Base-by-base conservation (phyloP, 306 rosid species). In the Gillenia trifoliata region DNA sequence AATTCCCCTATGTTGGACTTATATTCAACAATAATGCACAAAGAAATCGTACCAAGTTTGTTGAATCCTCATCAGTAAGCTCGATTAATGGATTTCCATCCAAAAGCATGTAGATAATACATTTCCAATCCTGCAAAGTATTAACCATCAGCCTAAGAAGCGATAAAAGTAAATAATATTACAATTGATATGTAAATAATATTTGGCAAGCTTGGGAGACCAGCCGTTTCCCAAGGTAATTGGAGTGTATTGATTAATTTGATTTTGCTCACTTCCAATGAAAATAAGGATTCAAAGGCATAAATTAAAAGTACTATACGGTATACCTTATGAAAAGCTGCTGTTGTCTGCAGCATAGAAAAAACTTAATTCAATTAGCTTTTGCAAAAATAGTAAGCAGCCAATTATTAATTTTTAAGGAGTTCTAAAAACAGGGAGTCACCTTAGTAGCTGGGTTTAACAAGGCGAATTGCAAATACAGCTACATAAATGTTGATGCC, bases 401-500 rank as follows among this genome's bases (percentile, higher is more conserved):
- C 50, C 8, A 72, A 38, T 78, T 62, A 64, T 34, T 33, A 81
- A 19, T 57, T 38, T 20, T 64, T 29, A 41, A 54, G 13, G 70
- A 70, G 33, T 57, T 12, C 34, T 41, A 68, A 30, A 50, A 68
- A 52, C 40, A 70, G 22, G 41, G 43, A 74, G 34, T 75, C 65
- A 91, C 98, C 97, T 91, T 55, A 93, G 80, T 22, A 93, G 84
- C 82, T 91, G n/a, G n/a, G 96, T 80, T 88, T 93, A 50, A 93
- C 96, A 88, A 93, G 98, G 66, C 94, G 94, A 77, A 93, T 93
- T 78, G 96, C 98, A 64, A 87, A 89, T 73, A 91, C 97, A 79
- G 97, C 96, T 74, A 91, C 98, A 82, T 96, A 82, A 79, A 88
- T 89, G 70, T 93, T 97, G 76, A 85, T 84, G 84, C 91, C 97